Percentiles rank a stretch among this genome's conserved stretches.
These are phyloP conservation scores for Leccinellum rugosiceps DNA, from an alignment of 768 basidiomycete genomes.

Conservation along the genomic window DNA sequence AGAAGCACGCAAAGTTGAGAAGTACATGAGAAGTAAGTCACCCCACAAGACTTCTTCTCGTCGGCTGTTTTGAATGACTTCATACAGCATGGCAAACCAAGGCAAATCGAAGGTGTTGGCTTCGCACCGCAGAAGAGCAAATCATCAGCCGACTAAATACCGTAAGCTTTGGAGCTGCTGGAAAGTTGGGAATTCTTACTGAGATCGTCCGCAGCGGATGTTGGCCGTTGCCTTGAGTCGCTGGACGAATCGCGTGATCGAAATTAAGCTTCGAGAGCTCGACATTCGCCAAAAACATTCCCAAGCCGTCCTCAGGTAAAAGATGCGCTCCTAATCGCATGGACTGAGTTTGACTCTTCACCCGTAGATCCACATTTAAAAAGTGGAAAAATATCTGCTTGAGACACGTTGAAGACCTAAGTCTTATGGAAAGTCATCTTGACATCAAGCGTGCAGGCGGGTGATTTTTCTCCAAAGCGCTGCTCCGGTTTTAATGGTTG, in stretches of 20 bases:
- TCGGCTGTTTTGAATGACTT: conserved; percentile 7
- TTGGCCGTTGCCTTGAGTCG: conserved; percentile 43
- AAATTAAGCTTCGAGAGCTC: conserved; percentile 70
- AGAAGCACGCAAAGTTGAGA: conserved; percentile 35
- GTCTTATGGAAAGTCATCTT: conserved; percentile 81
- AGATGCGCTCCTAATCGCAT: neutral
- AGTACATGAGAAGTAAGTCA: conserved; percentile 32
- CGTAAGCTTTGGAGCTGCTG: conserved; percentile 29
- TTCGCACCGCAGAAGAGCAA: conserved; percentile 42
- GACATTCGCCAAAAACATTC: conserved; percentile 51
- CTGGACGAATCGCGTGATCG: conserved; percentile 76
- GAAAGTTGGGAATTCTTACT: neutral
- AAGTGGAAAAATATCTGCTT: conserved; percentile 66
- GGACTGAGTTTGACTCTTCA: conserved; percentile 17
- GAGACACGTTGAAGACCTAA: conserved; percentile 67
- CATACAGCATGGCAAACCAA: conserved; percentile 47
- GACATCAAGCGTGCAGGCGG: conserved; percentile 77
- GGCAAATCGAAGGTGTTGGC: conserved; percentile 37
- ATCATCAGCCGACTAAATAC: conserved; percentile 38
- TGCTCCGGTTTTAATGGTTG: neutral
- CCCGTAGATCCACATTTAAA: conserved; percentile 50
- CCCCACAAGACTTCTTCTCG: conserved; percentile 12
- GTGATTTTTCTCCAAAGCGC: conserved; percentile 6
- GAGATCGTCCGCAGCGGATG: conserved; percentile 43
- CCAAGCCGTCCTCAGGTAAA: conserved; percentile 37